Evolutionary conservation across 1,139 yeast species (phyloP), one percentile per base, ranked within the genome.

Genomic region (Casaregolazyma lundiana): DNA sequence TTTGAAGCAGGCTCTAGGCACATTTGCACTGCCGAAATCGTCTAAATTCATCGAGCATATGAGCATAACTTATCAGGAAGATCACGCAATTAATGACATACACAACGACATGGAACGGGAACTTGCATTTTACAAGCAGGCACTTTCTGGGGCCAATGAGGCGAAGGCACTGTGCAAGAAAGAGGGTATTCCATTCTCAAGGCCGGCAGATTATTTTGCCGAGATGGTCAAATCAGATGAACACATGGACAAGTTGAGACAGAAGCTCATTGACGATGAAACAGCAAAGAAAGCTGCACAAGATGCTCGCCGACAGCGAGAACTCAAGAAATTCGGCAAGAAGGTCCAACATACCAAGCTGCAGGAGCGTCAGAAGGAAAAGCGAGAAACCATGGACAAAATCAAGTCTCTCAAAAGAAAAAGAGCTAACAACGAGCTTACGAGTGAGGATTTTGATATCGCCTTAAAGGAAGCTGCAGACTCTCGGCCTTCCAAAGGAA

Each of bases 211-310:
- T 66, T 92, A 87, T 67, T 92, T 92, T 70, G 99, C 99, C 8
- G 99, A 92, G 69, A 92, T 92, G 99, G 87, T 89, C 53, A 92
- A 92, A 72, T 84, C 90, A 51, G 99, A 92, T 66, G 97, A 89
- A 66, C 99, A 92, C 67, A 92, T 92, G 99, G 97, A 89, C 63
- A 87, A 81, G 68, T 76, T 92, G 61, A 89, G 88, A 75, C 73
- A 74, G 63, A 88, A 87, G 67, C 75, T 92, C 59, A 74, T 89
- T 40, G 77, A 80, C 52, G 96, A 88, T 63, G 97, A 95, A 45
- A 84, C 94, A 32, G 84, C 85, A 62, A 87, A 85, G 77, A 86
- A 86, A 69, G 97, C 96, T 2, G 76, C 89, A 43, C 94, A 87
- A 66, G 97, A 89, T 48, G 96, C 97, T 32, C 85, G 86, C 72